phyloP scores from a whole-genome alignment of 495 filamentous ascomycete species.

The Xylaria venustula region DNA sequence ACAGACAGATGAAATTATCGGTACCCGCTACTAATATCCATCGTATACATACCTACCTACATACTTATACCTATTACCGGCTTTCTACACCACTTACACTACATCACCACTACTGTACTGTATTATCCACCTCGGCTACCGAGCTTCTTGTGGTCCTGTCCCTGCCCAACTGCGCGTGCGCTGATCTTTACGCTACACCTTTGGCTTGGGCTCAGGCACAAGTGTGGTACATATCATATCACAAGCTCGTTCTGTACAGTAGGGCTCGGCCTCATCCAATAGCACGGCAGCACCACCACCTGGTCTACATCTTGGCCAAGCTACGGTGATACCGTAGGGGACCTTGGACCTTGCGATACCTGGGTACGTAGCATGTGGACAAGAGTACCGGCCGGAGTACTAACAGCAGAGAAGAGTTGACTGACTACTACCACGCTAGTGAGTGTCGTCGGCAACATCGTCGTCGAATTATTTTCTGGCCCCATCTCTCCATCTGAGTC shows the following conservation, averaged over 20 bases:
- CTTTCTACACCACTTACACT: too few relatives aligned
- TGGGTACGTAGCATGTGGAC: not conserved
- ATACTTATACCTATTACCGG: too few relatives aligned
- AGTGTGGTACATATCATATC: constrained; percentile 9
- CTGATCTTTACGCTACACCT: constrained; percentile 29
- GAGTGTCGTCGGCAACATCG: constrained; percentile 7
- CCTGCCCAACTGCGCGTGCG: constrained; percentile 32
- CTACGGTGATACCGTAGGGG: not conserved
- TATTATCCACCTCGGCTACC: constrained; percentile 6
- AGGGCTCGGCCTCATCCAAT: constrained; percentile 9
- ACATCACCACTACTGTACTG: too few relatives aligned
- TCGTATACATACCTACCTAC: too few relatives aligned
- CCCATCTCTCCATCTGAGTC: not conserved
- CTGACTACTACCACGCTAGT: too few relatives aligned
- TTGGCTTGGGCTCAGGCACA: constrained; percentile 29
- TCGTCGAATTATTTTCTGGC: constrained; percentile 6
- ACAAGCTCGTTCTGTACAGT: constrained; percentile 1
- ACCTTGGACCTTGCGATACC: not conserved
- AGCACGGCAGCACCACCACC: not conserved
- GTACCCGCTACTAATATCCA: too few relatives aligned
- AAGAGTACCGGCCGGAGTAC: not conserved
- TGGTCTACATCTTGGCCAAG: not conserved
- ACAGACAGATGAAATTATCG: not conserved
- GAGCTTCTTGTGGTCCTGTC: constrained; percentile 21
- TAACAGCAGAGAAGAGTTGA: constrained; percentile 1